A percentile compares a stretch with the other conserved stretches of the same genome.
Evolutionary conservation across 768 basidiomycete genomes (phyloP).

Genomic region (Rubroboletus pulcherrimus): DNA sequence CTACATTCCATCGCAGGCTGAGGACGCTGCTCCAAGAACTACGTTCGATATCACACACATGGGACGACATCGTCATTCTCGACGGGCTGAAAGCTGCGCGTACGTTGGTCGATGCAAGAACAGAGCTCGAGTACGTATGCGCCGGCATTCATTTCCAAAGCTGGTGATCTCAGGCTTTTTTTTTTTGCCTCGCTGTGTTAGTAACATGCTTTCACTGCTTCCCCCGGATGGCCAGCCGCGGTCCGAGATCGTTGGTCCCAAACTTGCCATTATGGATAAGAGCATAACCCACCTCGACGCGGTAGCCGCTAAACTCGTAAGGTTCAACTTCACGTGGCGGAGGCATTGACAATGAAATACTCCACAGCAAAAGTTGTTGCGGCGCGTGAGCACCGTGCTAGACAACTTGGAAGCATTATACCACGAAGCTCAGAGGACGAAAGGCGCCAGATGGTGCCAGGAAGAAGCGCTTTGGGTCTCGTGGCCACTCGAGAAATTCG

Average conservation of each 20-base stretch:
- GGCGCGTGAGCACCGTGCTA: conserved; percentile 56
- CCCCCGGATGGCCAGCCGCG: conserved; percentile 52
- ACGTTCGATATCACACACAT: conserved; percentile 57
- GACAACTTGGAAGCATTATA: conserved; percentile 64
- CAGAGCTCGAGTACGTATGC: conserved; percentile 73
- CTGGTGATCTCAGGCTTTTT: background rate
- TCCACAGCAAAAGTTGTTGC: conserved; percentile 64
- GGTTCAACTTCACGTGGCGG: conserved; percentile 16
- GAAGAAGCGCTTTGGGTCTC: conserved; percentile 77
- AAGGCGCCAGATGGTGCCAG: conserved; percentile 68
- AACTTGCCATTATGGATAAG: conserved; percentile 64
- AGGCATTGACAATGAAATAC: background rate
- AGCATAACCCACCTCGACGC: conserved; percentile 55
- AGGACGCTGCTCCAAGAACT: conserved; percentile 67
- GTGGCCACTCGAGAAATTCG: conserved; percentile 79
- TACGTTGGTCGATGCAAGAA: conserved; percentile 70
- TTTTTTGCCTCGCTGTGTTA: conserved; percentile 22
- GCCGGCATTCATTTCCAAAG: background rate
- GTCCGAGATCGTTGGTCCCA: conserved; percentile 58
- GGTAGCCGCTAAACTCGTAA: conserved; percentile 63
- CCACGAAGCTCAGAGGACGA: conserved; percentile 64
- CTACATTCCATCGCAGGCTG: conserved; percentile 79
- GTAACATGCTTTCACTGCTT: conserved; percentile 60
- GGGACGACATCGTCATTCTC: conserved; percentile 78
- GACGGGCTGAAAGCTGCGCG: conserved; percentile 78